These are phyloP conservation scores for Penicillium coprophilum DNA, from an alignment of 495 filamentous ascomycete genomes.

Conservation along the genomic window DNA sequence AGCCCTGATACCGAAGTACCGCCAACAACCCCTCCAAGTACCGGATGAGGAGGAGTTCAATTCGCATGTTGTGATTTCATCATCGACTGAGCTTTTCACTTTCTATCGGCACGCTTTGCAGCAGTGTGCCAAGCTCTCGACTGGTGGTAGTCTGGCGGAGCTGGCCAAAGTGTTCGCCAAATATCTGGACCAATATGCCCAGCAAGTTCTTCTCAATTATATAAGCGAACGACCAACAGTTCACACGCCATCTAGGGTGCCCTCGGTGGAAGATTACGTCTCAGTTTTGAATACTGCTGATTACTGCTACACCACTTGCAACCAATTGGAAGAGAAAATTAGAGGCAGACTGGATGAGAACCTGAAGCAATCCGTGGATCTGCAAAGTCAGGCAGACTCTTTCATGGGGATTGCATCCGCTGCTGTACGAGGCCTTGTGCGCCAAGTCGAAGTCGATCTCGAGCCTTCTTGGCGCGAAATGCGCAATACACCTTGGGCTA, in stretches of 20 bases:
- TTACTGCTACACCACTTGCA: slow-evolving; percentile 92
- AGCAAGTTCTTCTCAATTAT: slow-evolving; percentile 83
- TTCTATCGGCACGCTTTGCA: slow-evolving; percentile 89
- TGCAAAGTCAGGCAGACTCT: slow-evolving; percentile 88
- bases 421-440: slow-evolving; percentile 78
- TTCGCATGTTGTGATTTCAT: slow-evolving; percentile 82
- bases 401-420: slow-evolving; percentile 95
- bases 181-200: slow-evolving; percentile 93
- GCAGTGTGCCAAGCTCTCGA: slow-evolving; percentile 95
- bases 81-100: slow-evolving; percentile 94
- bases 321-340: slow-evolving; percentile 91
- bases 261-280: slow-evolving; percentile 73
- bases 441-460: slow-evolving; percentile 75
- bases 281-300: slow-evolving; percentile 94
- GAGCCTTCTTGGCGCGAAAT: slow-evolving; percentile 95
- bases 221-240: slow-evolving; percentile 59
- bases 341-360: slow-evolving; percentile 81
- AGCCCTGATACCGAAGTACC: slow-evolving; percentile 84
- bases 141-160: slow-evolving; percentile 80
- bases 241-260: slow-evolving; percentile 50
- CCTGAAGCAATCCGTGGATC: slow-evolving; percentile 70
- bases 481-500: slow-evolving; percentile 94
- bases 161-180: slow-evolving; percentile 83
- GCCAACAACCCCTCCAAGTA: slow-evolving; percentile 74
- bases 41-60: slow-evolving; percentile 94